These are phyloP conservation scores for Lipomyces sp. DNA, from an alignment of 805 yeast genomes.

Conservation along the genomic window DNA sequence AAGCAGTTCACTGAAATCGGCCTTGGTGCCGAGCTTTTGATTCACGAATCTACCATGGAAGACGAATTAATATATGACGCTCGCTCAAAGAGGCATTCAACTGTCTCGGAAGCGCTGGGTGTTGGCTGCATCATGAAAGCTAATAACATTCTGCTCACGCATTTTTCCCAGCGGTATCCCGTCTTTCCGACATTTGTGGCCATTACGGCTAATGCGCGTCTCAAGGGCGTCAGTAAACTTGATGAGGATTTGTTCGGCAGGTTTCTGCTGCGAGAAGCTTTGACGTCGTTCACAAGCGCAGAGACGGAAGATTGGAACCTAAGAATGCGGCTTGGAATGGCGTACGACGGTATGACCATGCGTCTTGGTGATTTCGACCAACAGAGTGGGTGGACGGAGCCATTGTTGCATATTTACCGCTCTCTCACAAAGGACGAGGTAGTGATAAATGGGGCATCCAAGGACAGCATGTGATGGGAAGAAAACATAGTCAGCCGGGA, in stretches of 20 bases:
- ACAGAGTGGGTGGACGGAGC: constrained; percentile 29
- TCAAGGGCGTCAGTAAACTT: background rate
- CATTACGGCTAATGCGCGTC: background rate
- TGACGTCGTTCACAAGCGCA: background rate
- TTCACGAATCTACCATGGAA: constrained; percentile 93
- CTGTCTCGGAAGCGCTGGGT: constrained; percentile 78
- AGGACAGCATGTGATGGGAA: too few species aligned
- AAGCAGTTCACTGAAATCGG: constrained; percentile 65
- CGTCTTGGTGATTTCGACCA: constrained; percentile 44
- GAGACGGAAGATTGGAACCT: constrained; percentile 8
- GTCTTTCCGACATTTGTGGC: constrained; percentile 24
- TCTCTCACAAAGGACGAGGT: constrained; percentile 2
- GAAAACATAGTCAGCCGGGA: too few species aligned
- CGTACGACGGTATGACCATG: constrained; percentile 64
- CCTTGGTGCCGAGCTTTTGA: constrained; percentile 60
- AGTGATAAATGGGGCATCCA: background rate
- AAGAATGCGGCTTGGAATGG: constrained; percentile 40
- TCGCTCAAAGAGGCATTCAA: constrained; percentile 73
- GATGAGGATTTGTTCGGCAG: constrained; percentile 2
- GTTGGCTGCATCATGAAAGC: constrained; percentile 72
- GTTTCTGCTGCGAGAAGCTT: background rate
- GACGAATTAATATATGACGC: constrained; percentile 79
- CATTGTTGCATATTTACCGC: constrained; percentile 2
- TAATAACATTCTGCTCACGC: constrained; percentile 70
- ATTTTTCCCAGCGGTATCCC: constrained; percentile 87